These are phyloP conservation scores for Malassezia sp. DNA, from an alignment of 1,284 basidiomycete species.

Conservation along the genomic window DNA sequence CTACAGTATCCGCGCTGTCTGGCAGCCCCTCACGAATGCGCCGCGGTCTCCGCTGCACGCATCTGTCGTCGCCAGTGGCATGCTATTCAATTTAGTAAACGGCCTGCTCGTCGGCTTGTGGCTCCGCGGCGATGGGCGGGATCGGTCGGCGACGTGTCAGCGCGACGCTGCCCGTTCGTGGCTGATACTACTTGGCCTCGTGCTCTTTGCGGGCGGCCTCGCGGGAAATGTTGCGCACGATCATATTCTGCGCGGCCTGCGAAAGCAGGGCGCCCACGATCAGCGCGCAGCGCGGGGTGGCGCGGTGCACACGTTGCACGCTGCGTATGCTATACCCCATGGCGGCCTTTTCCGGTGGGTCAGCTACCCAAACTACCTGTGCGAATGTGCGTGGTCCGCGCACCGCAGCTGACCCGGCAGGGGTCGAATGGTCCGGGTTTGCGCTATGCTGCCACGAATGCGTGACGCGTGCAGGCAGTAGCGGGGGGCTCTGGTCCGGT, in stretches of 20 bases:
- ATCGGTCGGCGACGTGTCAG: too few species aligned
- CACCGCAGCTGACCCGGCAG: slow-evolving; percentile 12
- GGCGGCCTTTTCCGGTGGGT: slow-evolving; percentile 67
- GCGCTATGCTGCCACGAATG: slow-evolving; percentile 32
- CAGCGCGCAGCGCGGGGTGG: slow-evolving; percentile 1
- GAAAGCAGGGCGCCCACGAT: too few species aligned
- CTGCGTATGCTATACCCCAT: slow-evolving; percentile 67
- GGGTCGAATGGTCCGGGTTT: slow-evolving; percentile 43
- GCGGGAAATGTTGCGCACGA: slow-evolving; percentile 74
- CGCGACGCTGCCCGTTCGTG: too few species aligned
- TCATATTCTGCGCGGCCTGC: slow-evolving; percentile 66
- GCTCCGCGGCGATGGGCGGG: slow-evolving; percentile 7
- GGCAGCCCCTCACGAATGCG: slow-evolving; percentile 71
- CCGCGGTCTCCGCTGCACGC: slow-evolving; percentile 67
- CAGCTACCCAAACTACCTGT: slow-evolving; percentile 86
- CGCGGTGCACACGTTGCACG: background rate
- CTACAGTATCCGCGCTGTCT: slow-evolving; percentile 69
- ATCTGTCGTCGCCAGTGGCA: slow-evolving; percentile 54
- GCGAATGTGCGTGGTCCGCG: slow-evolving; percentile 54
- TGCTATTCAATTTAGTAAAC: slow-evolving; percentile 63
- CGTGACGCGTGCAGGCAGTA: slow-evolving; percentile 12
- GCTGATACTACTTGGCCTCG: background rate
- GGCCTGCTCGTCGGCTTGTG: slow-evolving; percentile 62
- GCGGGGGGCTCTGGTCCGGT: slow-evolving; percentile 19
- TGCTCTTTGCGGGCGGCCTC: slow-evolving; percentile 53